A percentile compares a stretch with the other conserved stretches of the same genome.
Conservation (phyloP, 495 filamentous ascomycete genomes). For the Talaromyces thailandensis region DNA sequence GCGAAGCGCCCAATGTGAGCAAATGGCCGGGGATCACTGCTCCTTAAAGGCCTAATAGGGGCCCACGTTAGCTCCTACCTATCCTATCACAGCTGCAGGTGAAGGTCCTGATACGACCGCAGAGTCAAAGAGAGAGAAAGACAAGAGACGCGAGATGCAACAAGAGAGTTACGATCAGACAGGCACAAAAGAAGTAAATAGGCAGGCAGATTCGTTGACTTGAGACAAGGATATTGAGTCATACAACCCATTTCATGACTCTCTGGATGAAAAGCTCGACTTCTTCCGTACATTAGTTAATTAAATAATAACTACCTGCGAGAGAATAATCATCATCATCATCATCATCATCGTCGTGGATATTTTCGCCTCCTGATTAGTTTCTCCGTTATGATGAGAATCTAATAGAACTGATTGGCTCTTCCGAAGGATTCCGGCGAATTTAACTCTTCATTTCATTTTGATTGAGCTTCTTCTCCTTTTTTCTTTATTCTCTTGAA, state of each 20-base stretch:
- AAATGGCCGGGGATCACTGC: not conserved
- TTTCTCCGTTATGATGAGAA: not conserved
- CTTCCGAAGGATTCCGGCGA: not conserved
- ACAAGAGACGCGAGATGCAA: not conserved
- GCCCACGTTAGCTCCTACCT: not conserved
- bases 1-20: not conserved
- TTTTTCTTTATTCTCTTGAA: slow-evolving; percentile 8
- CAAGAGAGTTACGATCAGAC: not conserved
- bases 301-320: too few species aligned
- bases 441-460: slow-evolving; percentile 2
- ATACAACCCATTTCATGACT: not conserved
- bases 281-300: too few species aligned
- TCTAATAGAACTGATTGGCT: not conserved
- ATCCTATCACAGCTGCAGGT: not conserved
- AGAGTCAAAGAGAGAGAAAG: not conserved
- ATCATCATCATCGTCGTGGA: not conserved
- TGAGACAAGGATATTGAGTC: not conserved
- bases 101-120: not conserved
- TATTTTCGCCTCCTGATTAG: not conserved
- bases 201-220: not conserved
- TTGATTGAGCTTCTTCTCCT: slow-evolving; percentile 13
- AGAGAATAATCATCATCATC: too few species aligned
- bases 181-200: not conserved
- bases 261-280: not conserved
- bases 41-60: not conserved